Evolutionary conservation across 2,329 filamentous ascomycete genomes (phyloP), one percentile per base, ranked within the genome.

Genomic region (Hypoxylon sp.): DNA sequence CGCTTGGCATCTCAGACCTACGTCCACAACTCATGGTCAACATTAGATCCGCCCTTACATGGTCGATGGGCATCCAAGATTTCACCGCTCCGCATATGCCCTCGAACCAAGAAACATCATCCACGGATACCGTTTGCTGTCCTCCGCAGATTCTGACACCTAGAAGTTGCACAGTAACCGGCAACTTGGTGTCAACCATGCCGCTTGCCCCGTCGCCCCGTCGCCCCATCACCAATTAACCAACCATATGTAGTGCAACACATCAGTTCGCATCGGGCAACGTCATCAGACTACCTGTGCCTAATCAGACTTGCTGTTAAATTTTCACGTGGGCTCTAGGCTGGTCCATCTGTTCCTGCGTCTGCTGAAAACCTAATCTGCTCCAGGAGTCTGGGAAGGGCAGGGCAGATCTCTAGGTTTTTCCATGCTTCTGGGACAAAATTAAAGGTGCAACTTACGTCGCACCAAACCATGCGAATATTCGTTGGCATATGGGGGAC

Each of bases 341-440:
- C 60, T 62, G 11, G 36, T 36, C 36, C 43, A 17, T 69, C 51
- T 58, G 67, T 69, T 63, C 67, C 67, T 69, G 67, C 67, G 57
- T 69, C 67, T 57, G 32, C 53, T 28, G 21, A 32, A 51, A 69
- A 59, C 63, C 59, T 52, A 66, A 68, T 63, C 62, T 63, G 32
- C 51, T n/a, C 60, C 63, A 52, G 56, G 52, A 36, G 38, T 30
- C 53, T 41, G 60, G 67, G 60, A 61, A 57, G 25, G 21, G 30
- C 55, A 50, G 17, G 23, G n/a, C 36, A 50, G 53, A 30, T 38
- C 50, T 19, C 36, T 25, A 28, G 17, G 14, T 34, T 38, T 46
- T 21, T 30, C 6, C 28, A 30, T 30, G 28, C 6, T 30, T 6
- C 5, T 9, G 7, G 13, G 34, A 5, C 34, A 36, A 14, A 36